Conservation (phyloP, 2,329 filamentous ascomycete species). For the Tolypocladium amazonense region DNA sequence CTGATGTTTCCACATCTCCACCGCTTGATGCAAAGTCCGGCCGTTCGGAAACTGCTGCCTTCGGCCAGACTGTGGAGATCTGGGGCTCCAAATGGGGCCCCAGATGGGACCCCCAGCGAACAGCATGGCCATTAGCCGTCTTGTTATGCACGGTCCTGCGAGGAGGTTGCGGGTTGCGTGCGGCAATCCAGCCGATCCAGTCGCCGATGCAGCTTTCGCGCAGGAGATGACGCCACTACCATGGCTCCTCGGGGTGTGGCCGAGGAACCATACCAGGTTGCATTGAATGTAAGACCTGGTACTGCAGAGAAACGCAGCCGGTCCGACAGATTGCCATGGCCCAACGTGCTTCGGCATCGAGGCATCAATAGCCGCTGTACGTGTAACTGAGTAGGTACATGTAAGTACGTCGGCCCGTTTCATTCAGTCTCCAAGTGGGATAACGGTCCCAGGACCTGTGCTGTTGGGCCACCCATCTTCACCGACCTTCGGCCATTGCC, state of each 20-base stretch:
- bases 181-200: neutral
- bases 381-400: neutral
- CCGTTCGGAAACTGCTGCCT: neutral
- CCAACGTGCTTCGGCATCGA: neutral
- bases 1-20: neutral
- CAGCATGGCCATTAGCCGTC: neutral
- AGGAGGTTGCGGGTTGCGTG: neutral
- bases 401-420: neutral
- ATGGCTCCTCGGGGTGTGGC: neutral
- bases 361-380: neutral
- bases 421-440: neutral
- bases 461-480: neutral
- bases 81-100: constrained; percentile 3
- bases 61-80: neutral
- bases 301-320: neutral
- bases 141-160: neutral
- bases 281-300: neutral
- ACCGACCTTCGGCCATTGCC: neutral
- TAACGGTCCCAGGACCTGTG: neutral
- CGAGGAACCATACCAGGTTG: neutral
- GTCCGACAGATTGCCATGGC: neutral
- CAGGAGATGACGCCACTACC: neutral
- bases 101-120: neutral
- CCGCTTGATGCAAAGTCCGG: neutral
- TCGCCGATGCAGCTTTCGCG: neutral